Evolutionary conservation across 2,329 filamentous ascomycete genomes (phyloP).

Genomic region (Thelonectria blattea): DNA sequence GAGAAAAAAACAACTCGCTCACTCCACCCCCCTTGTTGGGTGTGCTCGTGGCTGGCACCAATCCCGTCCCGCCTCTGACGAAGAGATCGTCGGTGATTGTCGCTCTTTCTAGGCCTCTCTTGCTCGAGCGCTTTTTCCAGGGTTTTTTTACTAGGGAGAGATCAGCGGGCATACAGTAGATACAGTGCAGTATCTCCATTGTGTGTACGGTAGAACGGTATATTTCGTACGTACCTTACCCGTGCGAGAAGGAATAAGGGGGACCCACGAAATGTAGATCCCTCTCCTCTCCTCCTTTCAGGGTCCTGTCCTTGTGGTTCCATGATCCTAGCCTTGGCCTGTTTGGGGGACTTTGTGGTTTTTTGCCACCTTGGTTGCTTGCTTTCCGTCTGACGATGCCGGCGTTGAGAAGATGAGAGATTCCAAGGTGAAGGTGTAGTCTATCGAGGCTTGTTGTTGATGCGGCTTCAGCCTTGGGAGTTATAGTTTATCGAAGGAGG

Average conservation of each 20-base stretch:
- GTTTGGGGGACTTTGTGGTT: neutral
- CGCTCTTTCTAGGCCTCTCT: constrained; percentile 26
- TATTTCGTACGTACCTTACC: too few species aligned
- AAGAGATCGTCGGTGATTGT: constrained; percentile 36
- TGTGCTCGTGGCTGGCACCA: constrained; percentile 19
- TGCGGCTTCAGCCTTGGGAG: constrained; percentile 31
- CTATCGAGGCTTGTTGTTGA: constrained; percentile 37
- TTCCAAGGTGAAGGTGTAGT: constrained; percentile 3
- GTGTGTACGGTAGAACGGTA: too few species aligned
- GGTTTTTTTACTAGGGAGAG: neutral
- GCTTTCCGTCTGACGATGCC: constrained; percentile 7
- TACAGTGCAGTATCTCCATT: too few species aligned
- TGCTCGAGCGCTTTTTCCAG: constrained; percentile 10
- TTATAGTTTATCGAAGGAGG: constrained; percentile 17
- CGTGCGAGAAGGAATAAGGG: neutral
- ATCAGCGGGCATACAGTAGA: too few species aligned
- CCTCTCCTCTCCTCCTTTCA: constrained; percentile 27
- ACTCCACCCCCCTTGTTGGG: constrained; percentile 22
- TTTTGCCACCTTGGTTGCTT: constrained; percentile 13
- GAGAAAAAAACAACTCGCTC: constrained; percentile 10
- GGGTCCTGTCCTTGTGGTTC: constrained; percentile 31
- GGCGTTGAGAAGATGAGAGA: constrained; percentile 11
- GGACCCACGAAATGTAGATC: constrained; percentile 1
- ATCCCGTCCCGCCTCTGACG: constrained; percentile 24
- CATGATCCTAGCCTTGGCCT: constrained; percentile 4